phyloP scores from a whole-genome alignment of 768 basidiomycete species.

The Coprinopsis marcescibilis region DNA sequence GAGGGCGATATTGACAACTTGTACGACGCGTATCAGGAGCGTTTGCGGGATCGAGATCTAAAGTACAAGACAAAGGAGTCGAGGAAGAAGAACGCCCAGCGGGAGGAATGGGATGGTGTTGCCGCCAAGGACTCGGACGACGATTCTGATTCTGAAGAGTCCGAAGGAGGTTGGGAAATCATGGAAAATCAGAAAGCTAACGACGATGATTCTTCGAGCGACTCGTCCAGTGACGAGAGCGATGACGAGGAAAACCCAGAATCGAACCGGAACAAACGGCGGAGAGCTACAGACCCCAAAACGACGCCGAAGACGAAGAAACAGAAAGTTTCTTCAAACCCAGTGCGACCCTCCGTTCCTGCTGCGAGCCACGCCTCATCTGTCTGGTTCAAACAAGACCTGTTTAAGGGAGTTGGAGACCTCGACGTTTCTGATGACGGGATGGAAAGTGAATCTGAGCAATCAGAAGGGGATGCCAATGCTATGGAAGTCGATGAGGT shows the following conservation, averaged over 20 bases:
- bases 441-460: slow-evolving; percentile 23
- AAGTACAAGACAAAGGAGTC: slow-evolving; percentile 84
- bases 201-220: slow-evolving; percentile 46
- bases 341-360: slow-evolving; percentile 30
- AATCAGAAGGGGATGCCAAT: slow-evolving; percentile 15
- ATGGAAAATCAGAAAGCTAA: slow-evolving; percentile 51
- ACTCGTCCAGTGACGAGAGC: slow-evolving; percentile 40
- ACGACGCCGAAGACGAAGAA: slow-evolving; percentile 48
- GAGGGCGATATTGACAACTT: slow-evolving; percentile 87
- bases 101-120: slow-evolving; percentile 83
- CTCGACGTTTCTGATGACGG: slow-evolving; percentile 23
- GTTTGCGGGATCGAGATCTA: slow-evolving; percentile 75
- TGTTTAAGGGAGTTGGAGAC: slow-evolving; percentile 67
- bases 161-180: slow-evolving; percentile 67
- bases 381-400: slow-evolving; percentile 94
- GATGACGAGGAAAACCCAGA: slow-evolving; percentile 24
- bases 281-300: neutral
- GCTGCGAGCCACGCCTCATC: slow-evolving; percentile 51
- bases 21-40: slow-evolving; percentile 82
- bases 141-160: slow-evolving; percentile 38
- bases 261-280: slow-evolving; percentile 39
- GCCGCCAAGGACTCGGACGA: slow-evolving; percentile 33
- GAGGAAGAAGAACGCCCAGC: slow-evolving; percentile 62
- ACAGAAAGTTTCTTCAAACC: slow-evolving; percentile 43
- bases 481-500: slow-evolving; percentile 11